Conservation (phyloP, 1,284 basidiomycete species). For the Leccinum subfulvum region DNA sequence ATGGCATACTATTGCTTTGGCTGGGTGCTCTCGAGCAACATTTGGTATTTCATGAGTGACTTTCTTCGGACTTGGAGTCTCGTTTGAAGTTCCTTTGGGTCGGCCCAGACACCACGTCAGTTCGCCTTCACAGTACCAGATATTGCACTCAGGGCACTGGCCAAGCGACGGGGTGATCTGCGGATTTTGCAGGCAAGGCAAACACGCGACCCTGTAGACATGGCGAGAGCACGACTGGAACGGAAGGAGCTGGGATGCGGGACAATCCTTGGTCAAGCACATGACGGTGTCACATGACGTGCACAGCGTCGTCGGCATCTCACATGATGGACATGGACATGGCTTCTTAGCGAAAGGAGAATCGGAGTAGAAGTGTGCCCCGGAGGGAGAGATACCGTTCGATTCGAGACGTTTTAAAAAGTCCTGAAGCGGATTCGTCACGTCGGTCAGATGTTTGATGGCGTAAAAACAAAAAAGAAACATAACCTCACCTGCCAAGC, state of each 20-base stretch:
- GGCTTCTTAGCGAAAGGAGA: conserved; percentile 6
- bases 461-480: neutral
- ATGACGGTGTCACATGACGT: conserved; percentile 16
- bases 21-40: neutral
- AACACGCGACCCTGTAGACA: conserved; percentile 9
- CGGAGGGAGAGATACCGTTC: conserved; percentile 5
- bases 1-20: neutral
- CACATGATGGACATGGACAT: neutral
- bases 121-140: conserved; percentile 25
- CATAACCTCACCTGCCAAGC: neutral
- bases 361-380: neutral
- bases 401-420: conserved; percentile 17
- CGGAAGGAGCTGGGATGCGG: conserved; percentile 14
- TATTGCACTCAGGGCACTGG: conserved; percentile 22
- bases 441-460: neutral
- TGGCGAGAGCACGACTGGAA: neutral
- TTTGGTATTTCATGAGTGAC: neutral
- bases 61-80: neutral
- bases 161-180: conserved; percentile 18
- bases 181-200: conserved; percentile 15
- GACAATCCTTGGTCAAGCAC: conserved; percentile 20
- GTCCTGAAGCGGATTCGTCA: conserved; percentile 5
- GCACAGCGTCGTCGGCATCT: conserved; percentile 10
- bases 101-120: conserved; percentile 17
- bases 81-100: neutral